phyloP scores from a whole-genome alignment of 371 early-diverging fungal genomes.

The Coemansia sp. region DNA sequence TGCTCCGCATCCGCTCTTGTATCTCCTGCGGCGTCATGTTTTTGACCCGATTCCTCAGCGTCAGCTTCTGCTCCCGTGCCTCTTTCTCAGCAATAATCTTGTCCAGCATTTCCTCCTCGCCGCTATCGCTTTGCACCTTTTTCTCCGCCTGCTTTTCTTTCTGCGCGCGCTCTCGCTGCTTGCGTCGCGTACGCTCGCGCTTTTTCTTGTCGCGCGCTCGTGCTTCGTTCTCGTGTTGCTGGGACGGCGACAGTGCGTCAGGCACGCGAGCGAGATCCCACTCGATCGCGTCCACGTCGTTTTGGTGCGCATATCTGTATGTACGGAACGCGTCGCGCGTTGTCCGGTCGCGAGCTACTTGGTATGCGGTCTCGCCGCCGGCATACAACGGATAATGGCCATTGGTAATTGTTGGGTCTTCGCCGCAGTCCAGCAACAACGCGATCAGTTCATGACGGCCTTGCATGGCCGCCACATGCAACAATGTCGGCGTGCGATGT shows the following conservation, averaged over 20 bases:
- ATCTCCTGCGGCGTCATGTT: conserved; percentile 30
- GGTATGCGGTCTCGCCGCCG: conserved; percentile 74
- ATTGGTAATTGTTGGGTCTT: conserved; percentile 73
- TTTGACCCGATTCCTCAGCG: conserved; percentile 6
- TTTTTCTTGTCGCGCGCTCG: conserved; percentile 64
- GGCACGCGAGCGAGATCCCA: conserved; percentile 67
- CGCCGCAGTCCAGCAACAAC: conserved; percentile 68
- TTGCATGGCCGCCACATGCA: conserved; percentile 66
- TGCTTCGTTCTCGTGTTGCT: conserved; percentile 64
- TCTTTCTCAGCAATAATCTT: conserved; percentile 32
- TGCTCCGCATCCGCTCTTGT: conserved; percentile 24
- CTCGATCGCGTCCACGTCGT: conserved; percentile 31
- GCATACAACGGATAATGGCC: conserved; percentile 51
- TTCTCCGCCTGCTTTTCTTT: conserved; percentile 51
- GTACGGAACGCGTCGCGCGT: conserved; percentile 75
- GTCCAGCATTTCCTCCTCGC: conserved; percentile 17
- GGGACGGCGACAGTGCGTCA: conserved; percentile 72
- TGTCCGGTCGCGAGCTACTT: conserved; percentile 71
- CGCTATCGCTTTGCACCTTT: background rate
- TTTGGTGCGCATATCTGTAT: conserved; percentile 44
- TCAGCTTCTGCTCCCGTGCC: conserved; percentile 19
- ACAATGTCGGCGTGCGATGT: conserved; percentile 62
- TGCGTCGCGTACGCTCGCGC: background rate
- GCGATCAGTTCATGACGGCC: conserved; percentile 64
- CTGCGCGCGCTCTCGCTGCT: background rate